Evolutionary conservation across 2,329 filamentous ascomycete species (phyloP), one percentile per base, ranked within the genome.

Genomic region (Kalaharituber pfeilii): DNA sequence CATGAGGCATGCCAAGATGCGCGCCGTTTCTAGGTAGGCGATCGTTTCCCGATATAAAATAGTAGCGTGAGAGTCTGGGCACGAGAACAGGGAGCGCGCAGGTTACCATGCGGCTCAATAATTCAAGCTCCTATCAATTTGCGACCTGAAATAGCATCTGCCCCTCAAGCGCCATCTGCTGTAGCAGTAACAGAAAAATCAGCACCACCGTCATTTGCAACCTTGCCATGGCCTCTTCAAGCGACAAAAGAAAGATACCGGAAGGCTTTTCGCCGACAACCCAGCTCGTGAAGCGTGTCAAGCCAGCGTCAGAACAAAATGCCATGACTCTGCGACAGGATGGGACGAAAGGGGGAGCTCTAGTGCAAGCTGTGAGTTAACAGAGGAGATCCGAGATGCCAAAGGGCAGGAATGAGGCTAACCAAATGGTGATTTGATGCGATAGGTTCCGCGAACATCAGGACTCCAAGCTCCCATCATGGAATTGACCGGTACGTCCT

Each of bases 221-320:
- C n/a, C n/a, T n/a, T n/a, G n/a, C n/a, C n/a, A 39, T 39, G 33
- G 33, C 33, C 4, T 39, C 33, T 8, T 39, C 33, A 18, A 15
- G n/a, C 25, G 88, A 94, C 70, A 96, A 98, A 72, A 80, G 91
- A 66, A 84, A 87, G 56, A 87, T 88, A n/a, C 81, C 84, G 58
- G 82, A 84, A 62, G 83, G 85, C 57, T 89, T 89, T 62, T 79
- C 81, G 64, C 80, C 81, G 50, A 85, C 94, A 69, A 76, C 89
- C 20, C 62, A 64, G 62, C 79, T 87, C 36, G 82, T 96, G 58
- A 98, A 96, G 73, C 77, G 89, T 67, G 87, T 89, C 67, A 94
- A 91, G 67, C 77, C 79, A 55, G 77, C 79, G 61, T 72, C 71
- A 59, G 73, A 78, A 65, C 69, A 69, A 63, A 75, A 72, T 64